Conservation (phyloP, 352 stramenopile species). For the Detonula confervacea region DNA sequence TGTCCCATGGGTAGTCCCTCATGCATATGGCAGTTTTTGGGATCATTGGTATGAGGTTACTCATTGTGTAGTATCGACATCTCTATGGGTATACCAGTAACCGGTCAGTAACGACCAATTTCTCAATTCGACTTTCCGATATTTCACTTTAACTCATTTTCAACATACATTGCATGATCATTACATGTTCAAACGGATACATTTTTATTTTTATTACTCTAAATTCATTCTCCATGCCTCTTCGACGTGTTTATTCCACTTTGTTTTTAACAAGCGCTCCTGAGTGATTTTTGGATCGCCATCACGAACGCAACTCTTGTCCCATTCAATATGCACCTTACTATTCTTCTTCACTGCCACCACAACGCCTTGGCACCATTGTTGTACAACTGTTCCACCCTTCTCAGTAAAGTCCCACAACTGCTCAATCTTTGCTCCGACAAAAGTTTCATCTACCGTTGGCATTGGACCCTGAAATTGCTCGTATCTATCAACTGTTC, state of each 20-base stretch:
- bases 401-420: neutral
- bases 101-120: too few relatives aligned
- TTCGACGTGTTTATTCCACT: conserved; percentile 28
- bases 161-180: too few relatives aligned
- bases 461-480: conserved; percentile 11
- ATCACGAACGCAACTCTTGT: neutral
- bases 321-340: conserved; percentile 22
- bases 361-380: conserved; percentile 3
- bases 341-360: conserved; percentile 7
- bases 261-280: conserved; percentile 15
- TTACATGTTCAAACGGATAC: neutral
- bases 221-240: conserved; percentile 22
- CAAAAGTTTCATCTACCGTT: conserved; percentile 14
- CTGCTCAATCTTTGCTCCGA: conserved; percentile 9
- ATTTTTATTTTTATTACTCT: neutral
- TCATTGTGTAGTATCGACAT: too few relatives aligned
- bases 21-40: too few relatives aligned
- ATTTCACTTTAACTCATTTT: too few relatives aligned
- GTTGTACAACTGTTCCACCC: neutral
- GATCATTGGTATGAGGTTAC: too few relatives aligned
- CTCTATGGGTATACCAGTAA: too few relatives aligned
- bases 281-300: conserved; percentile 1
- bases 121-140: too few relatives aligned
- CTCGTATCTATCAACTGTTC: conserved; percentile 13
- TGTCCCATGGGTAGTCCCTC: too few relatives aligned